Evolutionary conservation across 192 early-diverging fungal genomes (phyloP).

Genomic region (Coemansia sp.): DNA sequence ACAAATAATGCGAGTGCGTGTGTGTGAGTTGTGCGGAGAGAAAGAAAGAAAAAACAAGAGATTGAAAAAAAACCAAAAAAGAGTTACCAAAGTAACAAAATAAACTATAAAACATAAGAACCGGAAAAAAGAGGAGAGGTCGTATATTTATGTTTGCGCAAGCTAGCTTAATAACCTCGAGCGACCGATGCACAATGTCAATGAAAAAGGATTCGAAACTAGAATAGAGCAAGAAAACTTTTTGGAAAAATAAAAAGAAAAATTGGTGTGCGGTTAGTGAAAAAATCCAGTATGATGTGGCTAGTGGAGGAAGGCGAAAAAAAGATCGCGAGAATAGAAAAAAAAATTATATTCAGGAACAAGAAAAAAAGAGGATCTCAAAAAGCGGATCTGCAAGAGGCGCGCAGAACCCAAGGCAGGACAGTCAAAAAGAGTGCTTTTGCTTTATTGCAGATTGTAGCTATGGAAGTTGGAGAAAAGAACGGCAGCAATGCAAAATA

Average conservation of each 20-base stretch:
- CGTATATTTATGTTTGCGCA: background rate
- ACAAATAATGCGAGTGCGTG: background rate
- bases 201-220: background rate
- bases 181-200: background rate
- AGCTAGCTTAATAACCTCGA: background rate
- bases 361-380: background rate
- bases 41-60: background rate
- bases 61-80: background rate
- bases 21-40: background rate
- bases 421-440: background rate
- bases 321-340: background rate
- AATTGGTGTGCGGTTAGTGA: constrained; percentile 1
- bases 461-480: background rate
- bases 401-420: background rate
- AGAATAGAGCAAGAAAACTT: constrained; percentile 4
- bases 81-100: background rate
- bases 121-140: constrained; percentile 5
- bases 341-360: background rate
- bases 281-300: constrained; percentile 3
- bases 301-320: no score
- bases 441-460: background rate
- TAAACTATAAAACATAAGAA: background rate
- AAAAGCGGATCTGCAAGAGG: background rate
- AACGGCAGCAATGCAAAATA: background rate
- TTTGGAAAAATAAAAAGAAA: background rate